phyloP scores from a whole-genome alignment of 257 asterid genomes.

The Cinchona pubescens region DNA sequence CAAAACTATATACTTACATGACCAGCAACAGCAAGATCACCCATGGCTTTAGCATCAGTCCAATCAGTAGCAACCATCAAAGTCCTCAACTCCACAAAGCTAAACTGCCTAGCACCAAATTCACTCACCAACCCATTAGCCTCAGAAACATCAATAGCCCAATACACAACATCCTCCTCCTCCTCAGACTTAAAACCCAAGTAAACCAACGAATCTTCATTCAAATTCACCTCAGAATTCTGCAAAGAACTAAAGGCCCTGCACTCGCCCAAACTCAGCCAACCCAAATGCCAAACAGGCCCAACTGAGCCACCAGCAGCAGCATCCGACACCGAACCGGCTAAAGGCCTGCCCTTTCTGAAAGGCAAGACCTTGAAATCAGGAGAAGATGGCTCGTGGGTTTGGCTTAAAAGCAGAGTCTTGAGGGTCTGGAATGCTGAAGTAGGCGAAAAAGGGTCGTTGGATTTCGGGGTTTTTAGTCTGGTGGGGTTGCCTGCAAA shows the following conservation, averaged over 20 bases:
- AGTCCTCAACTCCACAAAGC: slow-evolving; percentile 93
- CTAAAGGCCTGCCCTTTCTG: slow-evolving; percentile 78
- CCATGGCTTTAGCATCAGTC: slow-evolving; percentile 75
- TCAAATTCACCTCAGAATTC: slow-evolving; percentile 50
- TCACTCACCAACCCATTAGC: slow-evolving; percentile 52
- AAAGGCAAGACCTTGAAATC: slow-evolving; percentile 77
- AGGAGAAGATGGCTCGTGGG: slow-evolving; percentile 45
- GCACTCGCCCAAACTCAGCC: slow-evolving; percentile 74
- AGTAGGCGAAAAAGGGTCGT: slow-evolving; percentile 63
- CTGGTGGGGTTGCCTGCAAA: slow-evolving; percentile 75
- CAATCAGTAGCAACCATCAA: slow-evolving; percentile 98
- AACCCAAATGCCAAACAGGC: slow-evolving; percentile 69
- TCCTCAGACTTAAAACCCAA: slow-evolving; percentile 63
- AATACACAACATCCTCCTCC: slow-evolving; percentile 70
- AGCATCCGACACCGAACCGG: slow-evolving; percentile 43
- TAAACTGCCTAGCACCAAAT: slow-evolving; percentile 50
- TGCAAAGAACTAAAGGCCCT: slow-evolving; percentile 58
- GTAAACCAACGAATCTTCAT: slow-evolving; percentile 70
- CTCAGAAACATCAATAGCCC: slow-evolving; percentile 90
- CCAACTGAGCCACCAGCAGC: slow-evolving; percentile 26
- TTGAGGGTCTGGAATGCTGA: slow-evolving; percentile 71
- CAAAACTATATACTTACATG: slow-evolving; percentile 52
- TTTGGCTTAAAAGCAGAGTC: slow-evolving; percentile 43
- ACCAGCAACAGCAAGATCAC: slow-evolving; percentile 83
- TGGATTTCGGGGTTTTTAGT: slow-evolving; percentile 57